Percentiles rank a stretch among this genome's conserved stretches.
Evolutionary conservation across 1,139 yeast genomes (phyloP).

Genomic region (Hemisphaericaspora lyxosophila): DNA sequence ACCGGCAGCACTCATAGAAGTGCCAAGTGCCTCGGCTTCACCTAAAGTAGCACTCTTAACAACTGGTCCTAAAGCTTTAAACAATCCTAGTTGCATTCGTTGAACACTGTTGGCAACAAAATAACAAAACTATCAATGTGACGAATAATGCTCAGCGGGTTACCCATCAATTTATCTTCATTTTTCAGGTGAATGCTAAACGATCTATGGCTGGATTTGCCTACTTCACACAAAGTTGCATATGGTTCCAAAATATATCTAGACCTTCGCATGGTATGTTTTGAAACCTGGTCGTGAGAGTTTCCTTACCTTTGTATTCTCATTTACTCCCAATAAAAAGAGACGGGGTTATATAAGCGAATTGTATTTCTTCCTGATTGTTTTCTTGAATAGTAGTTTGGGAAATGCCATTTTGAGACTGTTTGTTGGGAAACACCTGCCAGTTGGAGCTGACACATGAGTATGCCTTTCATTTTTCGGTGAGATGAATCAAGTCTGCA

Average conservation of each 20-base stretch:
- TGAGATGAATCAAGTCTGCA: slow-evolving; percentile 87
- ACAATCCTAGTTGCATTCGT: slow-evolving; percentile 72
- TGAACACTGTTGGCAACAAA: slow-evolving; percentile 79
- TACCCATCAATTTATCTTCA: slow-evolving; percentile 84
- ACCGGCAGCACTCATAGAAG: slow-evolving; percentile 62
- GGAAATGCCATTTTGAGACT: slow-evolving; percentile 55
- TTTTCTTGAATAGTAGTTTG: slow-evolving; percentile 40
- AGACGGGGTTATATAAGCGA: slow-evolving; percentile 80
- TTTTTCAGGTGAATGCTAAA: slow-evolving; percentile 80
- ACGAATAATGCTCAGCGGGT: slow-evolving; percentile 67
- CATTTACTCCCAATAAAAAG: slow-evolving; percentile 74
- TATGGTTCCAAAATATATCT: slow-evolving; percentile 68
- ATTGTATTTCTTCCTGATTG: slow-evolving; percentile 59
- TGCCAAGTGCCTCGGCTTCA: slow-evolving; percentile 83
- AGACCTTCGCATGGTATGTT: slow-evolving; percentile 70
- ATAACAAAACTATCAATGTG: slow-evolving; percentile 75
- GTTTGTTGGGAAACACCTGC: slow-evolving; percentile 61
- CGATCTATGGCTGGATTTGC: slow-evolving; percentile 70
- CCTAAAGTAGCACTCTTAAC: slow-evolving; percentile 74
- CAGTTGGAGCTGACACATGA: slow-evolving; percentile 61
- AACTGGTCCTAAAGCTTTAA: slow-evolving; percentile 80
- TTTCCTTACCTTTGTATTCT: slow-evolving; percentile 68
- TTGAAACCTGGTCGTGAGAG: slow-evolving; percentile 56
- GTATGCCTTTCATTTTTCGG: slow-evolving; percentile 61
- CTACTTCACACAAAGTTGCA: slow-evolving; percentile 62